Evolutionary conservation across 345 rosid genomes (phyloP).

Genomic region (Hypericum perforatum): DNA sequence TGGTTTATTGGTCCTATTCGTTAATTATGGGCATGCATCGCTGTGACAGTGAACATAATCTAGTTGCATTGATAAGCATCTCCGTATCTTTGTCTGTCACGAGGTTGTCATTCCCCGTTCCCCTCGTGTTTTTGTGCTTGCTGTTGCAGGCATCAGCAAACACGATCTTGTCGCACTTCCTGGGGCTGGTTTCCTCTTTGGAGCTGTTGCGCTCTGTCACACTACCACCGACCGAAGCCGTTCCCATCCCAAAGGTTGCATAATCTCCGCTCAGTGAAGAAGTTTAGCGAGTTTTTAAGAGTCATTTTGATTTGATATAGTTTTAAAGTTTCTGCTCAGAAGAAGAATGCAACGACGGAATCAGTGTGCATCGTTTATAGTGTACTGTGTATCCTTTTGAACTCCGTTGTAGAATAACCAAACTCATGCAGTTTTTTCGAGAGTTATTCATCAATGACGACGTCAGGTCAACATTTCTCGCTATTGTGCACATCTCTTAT

Average conservation of each 20-base stretch:
- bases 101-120: background rate
- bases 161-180: slow-evolving; percentile 88
- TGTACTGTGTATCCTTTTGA: too few species aligned
- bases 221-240: slow-evolving; percentile 46
- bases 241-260: slow-evolving; percentile 42
- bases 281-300: slow-evolving; percentile 4
- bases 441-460: too few species aligned
- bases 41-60: too few species aligned
- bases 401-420: too few species aligned
- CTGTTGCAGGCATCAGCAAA: slow-evolving; percentile 84
- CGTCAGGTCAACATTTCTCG: too few species aligned
- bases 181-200: slow-evolving; percentile 78
- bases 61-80: background rate
- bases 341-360: too few species aligned
- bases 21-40: too few species aligned
- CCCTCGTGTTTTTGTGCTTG: slow-evolving; percentile 6
- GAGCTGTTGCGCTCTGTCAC: slow-evolving; percentile 92
- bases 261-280: slow-evolving; percentile 16
- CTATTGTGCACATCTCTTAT: too few species aligned
- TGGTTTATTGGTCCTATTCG: too few species aligned
- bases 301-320: slow-evolving; percentile 16
- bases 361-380: too few species aligned
- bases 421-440: too few species aligned
- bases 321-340: background rate
- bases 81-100: background rate